Conservation (phyloP, 2,329 filamentous ascomycete species). For the Stenocarpella maydis region DNA sequence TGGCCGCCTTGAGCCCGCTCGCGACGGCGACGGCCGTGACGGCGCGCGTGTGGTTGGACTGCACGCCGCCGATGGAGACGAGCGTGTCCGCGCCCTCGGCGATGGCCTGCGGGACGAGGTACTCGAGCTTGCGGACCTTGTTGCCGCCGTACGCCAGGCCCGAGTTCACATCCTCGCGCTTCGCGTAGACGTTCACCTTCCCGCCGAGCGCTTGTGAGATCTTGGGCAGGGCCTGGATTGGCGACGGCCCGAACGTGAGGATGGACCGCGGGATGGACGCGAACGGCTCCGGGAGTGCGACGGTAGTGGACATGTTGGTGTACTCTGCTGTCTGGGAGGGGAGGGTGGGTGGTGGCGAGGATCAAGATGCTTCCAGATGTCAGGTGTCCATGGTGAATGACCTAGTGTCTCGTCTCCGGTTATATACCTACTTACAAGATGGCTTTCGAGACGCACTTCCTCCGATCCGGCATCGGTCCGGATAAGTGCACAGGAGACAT, state of each 20-base stretch:
- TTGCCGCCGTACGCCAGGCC: conserved; percentile 74
- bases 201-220: conserved; percentile 69
- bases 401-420: background rate
- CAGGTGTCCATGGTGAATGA: background rate
- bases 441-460: background rate
- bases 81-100: conserved; percentile 66
- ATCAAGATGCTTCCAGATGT: background rate
- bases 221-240: conserved; percentile 71
- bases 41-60: conserved; percentile 75
- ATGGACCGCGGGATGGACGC: conserved; percentile 67
- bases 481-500: conserved; percentile 4
- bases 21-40: conserved; percentile 69
- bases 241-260: conserved; percentile 73
- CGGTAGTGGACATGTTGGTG: conserved; percentile 24
- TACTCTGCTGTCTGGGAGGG: background rate
- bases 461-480: conserved; percentile 35
- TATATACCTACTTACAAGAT: background rate
- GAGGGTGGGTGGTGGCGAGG: background rate
- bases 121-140: conserved; percentile 76
- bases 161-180: conserved; percentile 76
- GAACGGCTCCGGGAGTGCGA: conserved; percentile 67
- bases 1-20: conserved; percentile 62
- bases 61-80: conserved; percentile 72
- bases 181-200: conserved; percentile 71
- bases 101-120: conserved; percentile 70